A percentile compares a stretch with the other conserved stretches of the same genome.
These are phyloP conservation scores for Fusarium sp. DNA, from an alignment of 2,329 filamentous ascomycete genomes.

Conservation along the genomic window DNA sequence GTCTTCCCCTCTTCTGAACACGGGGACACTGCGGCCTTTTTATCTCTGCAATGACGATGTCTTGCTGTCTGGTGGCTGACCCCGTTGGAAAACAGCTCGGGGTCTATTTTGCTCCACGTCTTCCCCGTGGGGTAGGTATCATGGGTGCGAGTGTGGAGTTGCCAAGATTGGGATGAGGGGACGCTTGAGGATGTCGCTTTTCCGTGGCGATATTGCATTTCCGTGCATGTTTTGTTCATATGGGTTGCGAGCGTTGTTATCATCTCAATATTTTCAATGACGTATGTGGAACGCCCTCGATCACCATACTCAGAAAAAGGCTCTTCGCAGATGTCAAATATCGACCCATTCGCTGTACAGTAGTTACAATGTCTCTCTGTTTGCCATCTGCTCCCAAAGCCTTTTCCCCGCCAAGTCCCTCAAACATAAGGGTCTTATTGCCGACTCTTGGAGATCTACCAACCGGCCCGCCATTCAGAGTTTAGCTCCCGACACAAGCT, in stretches of 20 bases:
- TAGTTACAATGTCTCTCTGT: rapidly evolving
- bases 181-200: neutral
- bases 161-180: slow-evolving; percentile 23
- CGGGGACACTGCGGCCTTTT: slow-evolving; percentile 16
- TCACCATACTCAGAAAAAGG: rapidly evolving
- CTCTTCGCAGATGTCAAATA: rapidly evolving
- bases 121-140: slow-evolving; percentile 37
- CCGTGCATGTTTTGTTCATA: neutral
- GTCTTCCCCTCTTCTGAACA: neutral
- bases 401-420: neutral
- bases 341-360: rapidly evolving
- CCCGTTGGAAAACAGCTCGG: neutral
- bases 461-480: slow-evolving; percentile 14
- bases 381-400: no score
- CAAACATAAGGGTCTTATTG: slow-evolving; percentile 4
- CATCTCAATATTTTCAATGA: neutral
- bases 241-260: neutral
- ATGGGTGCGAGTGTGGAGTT: slow-evolving; percentile 27
- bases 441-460: slow-evolving; percentile 12
- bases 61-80: neutral
- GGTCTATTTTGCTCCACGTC: slow-evolving; percentile 17
- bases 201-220: neutral
- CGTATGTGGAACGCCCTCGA: neutral
- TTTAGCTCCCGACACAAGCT: slow-evolving; percentile 20
- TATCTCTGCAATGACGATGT: neutral